Evolutionary conservation across 2,329 filamentous ascomycete species (phyloP).

Genomic region (Alternaria sp.): DNA sequence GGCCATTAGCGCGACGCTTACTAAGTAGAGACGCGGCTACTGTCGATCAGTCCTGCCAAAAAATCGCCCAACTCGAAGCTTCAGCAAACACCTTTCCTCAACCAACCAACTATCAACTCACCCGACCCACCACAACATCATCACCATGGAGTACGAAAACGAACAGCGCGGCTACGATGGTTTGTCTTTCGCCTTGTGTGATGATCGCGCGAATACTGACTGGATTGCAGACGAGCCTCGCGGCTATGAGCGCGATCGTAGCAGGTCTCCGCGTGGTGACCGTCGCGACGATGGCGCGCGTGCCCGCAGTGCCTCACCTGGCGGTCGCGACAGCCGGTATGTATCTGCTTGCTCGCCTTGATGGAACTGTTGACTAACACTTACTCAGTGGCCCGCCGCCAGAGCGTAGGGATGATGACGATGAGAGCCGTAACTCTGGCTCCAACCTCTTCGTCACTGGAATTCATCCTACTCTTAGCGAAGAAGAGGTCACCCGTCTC

Average conservation of each 20-base stretch:
- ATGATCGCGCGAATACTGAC: constrained; percentile 27
- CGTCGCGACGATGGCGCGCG: constrained; percentile 63
- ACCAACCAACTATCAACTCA: constrained; percentile 29
- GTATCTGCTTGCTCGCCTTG: constrained; percentile 14
- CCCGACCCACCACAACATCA: constrained; percentile 46
- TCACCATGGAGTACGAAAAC: constrained; percentile 70
- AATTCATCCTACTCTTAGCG: constrained; percentile 90
- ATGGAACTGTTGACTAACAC: constrained; percentile 27
- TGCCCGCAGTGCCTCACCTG: constrained; percentile 71
- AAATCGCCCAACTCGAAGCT: constrained; percentile 31
- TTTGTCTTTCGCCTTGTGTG: constrained; percentile 51
- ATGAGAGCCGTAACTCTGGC: constrained; percentile 87
- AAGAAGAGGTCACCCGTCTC: constrained; percentile 89
- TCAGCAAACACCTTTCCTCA: constrained; percentile 34
- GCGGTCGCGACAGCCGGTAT: constrained; percentile 60
- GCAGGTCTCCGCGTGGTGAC: constrained; percentile 68
- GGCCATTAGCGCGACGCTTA: constrained; percentile 39
- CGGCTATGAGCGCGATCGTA: constrained; percentile 70
- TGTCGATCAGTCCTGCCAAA: constrained; percentile 46
- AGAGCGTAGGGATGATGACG: constrained; percentile 70
- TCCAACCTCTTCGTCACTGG: constrained; percentile 99
- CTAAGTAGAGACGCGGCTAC: constrained; percentile 39
- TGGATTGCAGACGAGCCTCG: constrained; percentile 63
- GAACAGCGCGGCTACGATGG: constrained; percentile 72
- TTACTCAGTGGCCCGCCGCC: constrained; percentile 56